These are phyloP conservation scores for Cyberlindnera sargentensis DNA, from an alignment of 805 yeast genomes.

Conservation along the genomic window DNA sequence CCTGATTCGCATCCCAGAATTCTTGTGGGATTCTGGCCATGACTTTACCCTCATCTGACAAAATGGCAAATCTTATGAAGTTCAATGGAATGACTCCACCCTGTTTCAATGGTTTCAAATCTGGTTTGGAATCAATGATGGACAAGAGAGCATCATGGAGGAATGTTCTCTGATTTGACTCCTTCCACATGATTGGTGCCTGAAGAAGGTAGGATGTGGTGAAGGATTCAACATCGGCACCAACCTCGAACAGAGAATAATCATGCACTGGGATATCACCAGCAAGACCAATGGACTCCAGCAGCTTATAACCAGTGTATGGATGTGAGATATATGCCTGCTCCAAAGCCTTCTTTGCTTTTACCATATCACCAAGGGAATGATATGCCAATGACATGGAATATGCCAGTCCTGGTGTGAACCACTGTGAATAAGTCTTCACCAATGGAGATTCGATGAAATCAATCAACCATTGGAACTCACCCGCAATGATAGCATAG, in stretches of 20 bases:
- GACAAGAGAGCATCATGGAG: constrained; percentile 35
- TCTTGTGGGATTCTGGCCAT: constrained; percentile 62
- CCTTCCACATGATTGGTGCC: constrained; percentile 49
- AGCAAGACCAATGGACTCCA: constrained; percentile 37
- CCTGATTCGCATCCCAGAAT: constrained; percentile 55
- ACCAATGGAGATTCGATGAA: constrained; percentile 50
- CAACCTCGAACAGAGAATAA: constrained; percentile 21
- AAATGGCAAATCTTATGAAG: constrained; percentile 57
- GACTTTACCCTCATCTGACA: constrained; percentile 63
- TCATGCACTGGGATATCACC: constrained; percentile 24
- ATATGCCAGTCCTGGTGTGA: constrained; percentile 64
- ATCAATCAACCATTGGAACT: constrained; percentile 54
- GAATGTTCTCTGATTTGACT: constrained; percentile 38
- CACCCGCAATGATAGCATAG: constrained; percentile 61
- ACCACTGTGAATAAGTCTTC: constrained; percentile 56
- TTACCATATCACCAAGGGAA: constrained; percentile 29
- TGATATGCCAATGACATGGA: constrained; percentile 60
- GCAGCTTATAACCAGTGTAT: constrained; percentile 43
- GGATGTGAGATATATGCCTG: constrained; percentile 53
- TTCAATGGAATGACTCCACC: constrained; percentile 44
- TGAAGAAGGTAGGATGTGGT: constrained; percentile 55
- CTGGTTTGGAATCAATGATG: constrained; percentile 16
- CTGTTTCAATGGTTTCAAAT: constrained; percentile 9
- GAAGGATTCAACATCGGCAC: constrained; percentile 29
- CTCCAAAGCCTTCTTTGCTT: constrained; percentile 42